A percentile compares a stretch with the other conserved stretches of the same genome.
Evolutionary conservation across 2,329 filamentous ascomycete genomes (phyloP).

Genomic region (Capronia americana): DNA sequence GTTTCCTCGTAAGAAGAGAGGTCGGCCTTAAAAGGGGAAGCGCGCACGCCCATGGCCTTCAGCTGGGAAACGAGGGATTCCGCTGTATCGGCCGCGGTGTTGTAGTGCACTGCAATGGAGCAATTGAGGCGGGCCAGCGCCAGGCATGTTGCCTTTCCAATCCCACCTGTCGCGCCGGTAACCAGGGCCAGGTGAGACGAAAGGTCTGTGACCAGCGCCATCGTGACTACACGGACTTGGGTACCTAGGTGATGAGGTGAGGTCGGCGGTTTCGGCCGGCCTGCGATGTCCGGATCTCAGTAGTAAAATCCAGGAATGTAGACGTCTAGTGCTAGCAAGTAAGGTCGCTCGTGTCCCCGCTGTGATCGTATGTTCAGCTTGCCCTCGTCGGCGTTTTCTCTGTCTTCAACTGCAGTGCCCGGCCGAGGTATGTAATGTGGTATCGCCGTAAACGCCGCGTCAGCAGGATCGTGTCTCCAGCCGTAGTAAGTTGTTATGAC

Average conservation of each 20-base stretch:
- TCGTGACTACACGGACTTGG: background rate
- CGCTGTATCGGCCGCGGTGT: constrained; percentile 44
- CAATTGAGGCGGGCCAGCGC: constrained; percentile 51
- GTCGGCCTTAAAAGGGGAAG: constrained; percentile 47
- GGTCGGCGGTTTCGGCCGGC: background rate
- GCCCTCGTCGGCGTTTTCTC: background rate
- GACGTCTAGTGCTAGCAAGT: background rate
- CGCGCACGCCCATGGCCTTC: constrained; percentile 41
- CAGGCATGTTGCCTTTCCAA: constrained; percentile 51
- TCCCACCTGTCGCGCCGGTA: constrained; percentile 54
- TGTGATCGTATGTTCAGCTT: background rate
- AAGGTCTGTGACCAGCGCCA: constrained; percentile 33
- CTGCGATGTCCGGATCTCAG: background rate
- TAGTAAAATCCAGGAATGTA: background rate
- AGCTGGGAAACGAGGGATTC: constrained; percentile 44
- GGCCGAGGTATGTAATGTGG: too few species aligned
- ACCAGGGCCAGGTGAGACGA: constrained; percentile 44
- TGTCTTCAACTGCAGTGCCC: background rate
- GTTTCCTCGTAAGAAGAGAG: constrained; percentile 49
- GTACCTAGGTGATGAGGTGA: background rate
- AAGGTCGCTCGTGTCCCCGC: background rate
- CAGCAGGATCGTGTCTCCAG: too few species aligned
- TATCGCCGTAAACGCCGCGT: too few species aligned
- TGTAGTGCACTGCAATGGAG: constrained; percentile 54
- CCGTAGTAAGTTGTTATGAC: too few species aligned